Base-by-base conservation (phyloP, 192 early-diverging fungal genomes). In the Coemansia sp. region DNA sequence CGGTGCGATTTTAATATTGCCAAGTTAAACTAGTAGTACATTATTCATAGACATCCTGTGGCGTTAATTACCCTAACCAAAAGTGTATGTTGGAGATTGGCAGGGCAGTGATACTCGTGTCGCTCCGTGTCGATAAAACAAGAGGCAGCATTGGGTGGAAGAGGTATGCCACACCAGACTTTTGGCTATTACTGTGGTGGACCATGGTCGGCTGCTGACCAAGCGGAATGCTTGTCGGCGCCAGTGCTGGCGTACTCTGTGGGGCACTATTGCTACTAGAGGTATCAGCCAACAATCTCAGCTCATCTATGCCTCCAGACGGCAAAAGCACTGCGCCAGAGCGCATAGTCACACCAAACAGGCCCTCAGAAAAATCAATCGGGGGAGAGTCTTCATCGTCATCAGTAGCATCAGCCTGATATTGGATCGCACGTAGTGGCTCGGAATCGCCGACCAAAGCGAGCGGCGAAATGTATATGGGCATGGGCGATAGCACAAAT, bases 11-110 rank as follows among this genome's bases (percentile, higher is more conserved):
- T 7, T 3, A 22, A 20, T 50, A 9, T 22, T 9, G 8, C 1
- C 20, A 20, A 18, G n/a, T 10, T 50, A 24, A 5, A 50, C 9
- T 50, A 50, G 9, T 50, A 22, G n/a, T 50, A 50, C 20, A 50
- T 22, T 22, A 24, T 11, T 10, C 9, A 9, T 22, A 50, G 10
- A 22, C 49, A 50, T 22, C 8, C 49, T 50, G n/a, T 10, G 22
- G 27, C 33, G n/a, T 57, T 29, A 3, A 16, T 47, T 29, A 69
- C 33, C 73, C 66, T 13, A 44, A 55, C 61, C 74, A 69, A 41
- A 78, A 83, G 36, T 83, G 81, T 31, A 83, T 83, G 49, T 83
- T 83, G 34, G 67, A 70, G 2, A 60, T 66, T 9, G 75, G 70
- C 36, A 75, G 8, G 5, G 70, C 40, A 1, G 68, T 66, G 9